These are phyloP conservation scores for Paraphoma sp. DNA, from an alignment of 2,329 filamentous ascomycete species.

Conservation along the genomic window DNA sequence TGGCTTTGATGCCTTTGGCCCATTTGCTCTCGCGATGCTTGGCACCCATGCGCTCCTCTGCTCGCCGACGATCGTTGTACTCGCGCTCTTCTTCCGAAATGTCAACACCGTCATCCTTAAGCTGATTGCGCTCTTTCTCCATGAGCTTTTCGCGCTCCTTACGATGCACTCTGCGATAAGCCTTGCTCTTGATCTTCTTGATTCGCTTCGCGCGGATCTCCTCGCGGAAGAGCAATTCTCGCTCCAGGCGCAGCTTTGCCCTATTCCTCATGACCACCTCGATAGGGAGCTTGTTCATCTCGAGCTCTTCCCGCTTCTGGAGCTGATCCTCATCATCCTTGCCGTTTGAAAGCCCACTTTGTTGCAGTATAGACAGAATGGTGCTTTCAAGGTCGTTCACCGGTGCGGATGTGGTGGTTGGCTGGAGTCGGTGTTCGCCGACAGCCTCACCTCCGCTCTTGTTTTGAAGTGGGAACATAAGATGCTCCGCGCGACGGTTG, in stretches of 20 bases:
- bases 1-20: conserved; percentile 83
- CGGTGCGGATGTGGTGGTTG: conserved; percentile 63
- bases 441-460: conserved; percentile 67
- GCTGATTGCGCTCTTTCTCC: conserved; percentile 63
- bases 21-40: conserved; percentile 90
- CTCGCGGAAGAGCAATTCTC: conserved; percentile 88
- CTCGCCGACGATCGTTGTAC: conserved; percentile 74
- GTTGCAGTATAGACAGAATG: conserved; percentile 87
- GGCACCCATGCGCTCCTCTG: conserved; percentile 83
- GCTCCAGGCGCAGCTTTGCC: conserved; percentile 76
- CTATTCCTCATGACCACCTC: conserved; percentile 76
- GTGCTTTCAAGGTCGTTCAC: conserved; percentile 83
- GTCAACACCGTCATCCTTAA: conserved; percentile 65
- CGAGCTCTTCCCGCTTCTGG: conserved; percentile 71
- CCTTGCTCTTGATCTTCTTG: conserved; percentile 99
- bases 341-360: conserved; percentile 77
- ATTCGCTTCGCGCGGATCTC: conserved; percentile 88
- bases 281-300: conserved; percentile 74
- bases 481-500: conserved; percentile 88
- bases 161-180: conserved; percentile 89
- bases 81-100: conserved; percentile 70
- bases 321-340: conserved; percentile 69
- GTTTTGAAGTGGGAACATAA: conserved; percentile 84
- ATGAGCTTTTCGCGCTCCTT: conserved; percentile 72
- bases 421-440: conserved; percentile 70